phyloP scores from a whole-genome alignment of 495 filamentous ascomycete genomes.

The Aspergillus bridgeri region DNA sequence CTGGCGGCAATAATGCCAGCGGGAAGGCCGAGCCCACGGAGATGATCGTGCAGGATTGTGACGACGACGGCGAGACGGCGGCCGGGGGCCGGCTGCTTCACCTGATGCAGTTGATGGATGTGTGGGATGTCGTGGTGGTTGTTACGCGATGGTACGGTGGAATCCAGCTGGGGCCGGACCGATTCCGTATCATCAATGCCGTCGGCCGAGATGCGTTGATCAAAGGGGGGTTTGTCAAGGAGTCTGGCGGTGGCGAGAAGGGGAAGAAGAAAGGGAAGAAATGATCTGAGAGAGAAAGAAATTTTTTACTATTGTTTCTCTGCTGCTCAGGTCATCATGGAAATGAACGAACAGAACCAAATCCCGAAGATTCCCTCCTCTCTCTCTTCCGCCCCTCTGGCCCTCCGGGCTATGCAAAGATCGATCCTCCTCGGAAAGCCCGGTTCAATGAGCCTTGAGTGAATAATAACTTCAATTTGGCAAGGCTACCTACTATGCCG shows the following conservation, averaged over 20 bases:
- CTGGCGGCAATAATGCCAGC: too few species aligned
- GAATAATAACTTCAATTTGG: too few species aligned
- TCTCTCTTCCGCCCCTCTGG: background rate
- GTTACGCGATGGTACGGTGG: conserved; percentile 96
- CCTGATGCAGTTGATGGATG: conserved; percentile 90
- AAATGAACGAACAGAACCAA: background rate
- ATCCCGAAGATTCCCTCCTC: background rate
- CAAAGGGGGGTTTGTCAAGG: conserved; percentile 64
- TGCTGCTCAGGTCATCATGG: background rate
- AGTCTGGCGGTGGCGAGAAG: conserved; percentile 33
- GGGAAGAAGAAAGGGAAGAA: conserved; percentile 60
- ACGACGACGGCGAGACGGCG: conserved; percentile 96
- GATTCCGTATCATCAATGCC: conserved; percentile 85
- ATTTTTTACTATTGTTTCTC: background rate
- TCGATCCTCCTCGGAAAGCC: background rate
- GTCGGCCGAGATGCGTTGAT: conserved; percentile 83
- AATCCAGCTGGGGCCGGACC: conserved; percentile 76
- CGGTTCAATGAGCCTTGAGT: background rate
- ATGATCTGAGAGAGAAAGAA: conserved; percentile 24
- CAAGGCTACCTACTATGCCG: too few species aligned
- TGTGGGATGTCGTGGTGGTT: conserved; percentile 90
- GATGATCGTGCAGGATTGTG: conserved; percentile 77
- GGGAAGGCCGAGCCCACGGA: conserved; percentile 37
- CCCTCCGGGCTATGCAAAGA: background rate
- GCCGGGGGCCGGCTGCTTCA: conserved; percentile 82